Base-by-base conservation (phyloP, 176 grass and related monocot species). In the Eragrostis nindensis region DNA sequence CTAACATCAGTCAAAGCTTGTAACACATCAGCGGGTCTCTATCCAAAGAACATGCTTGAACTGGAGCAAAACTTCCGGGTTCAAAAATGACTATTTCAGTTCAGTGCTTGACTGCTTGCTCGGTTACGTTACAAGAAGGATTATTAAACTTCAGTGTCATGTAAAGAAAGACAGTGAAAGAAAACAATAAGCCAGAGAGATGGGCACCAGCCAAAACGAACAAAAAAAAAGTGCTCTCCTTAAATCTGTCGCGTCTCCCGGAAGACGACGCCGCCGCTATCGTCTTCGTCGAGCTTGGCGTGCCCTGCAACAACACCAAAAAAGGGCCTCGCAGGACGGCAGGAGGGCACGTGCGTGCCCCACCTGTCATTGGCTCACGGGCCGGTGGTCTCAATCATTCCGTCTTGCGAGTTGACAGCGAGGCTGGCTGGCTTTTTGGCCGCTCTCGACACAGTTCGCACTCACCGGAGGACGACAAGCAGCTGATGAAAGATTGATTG, bases 351-450 rank as follows among this genome's bases (percentile, higher is more conserved):
- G 12, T 62, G 39, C 1, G 16, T 0, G 25, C 61, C 39, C 40
- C 25, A 68, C 63, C 30, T 56, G 76, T 74, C 84, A 86, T 7
- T 73, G 26, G 29, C 15, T 70, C 85, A 70, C 67, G n/a, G 29
- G n/a, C n/a, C 47, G 47, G 52, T 2, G 8, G 41, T n/a, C 19
- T 18, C 54, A 87, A 87, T 87, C 36, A 71, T 44, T 80, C 30
- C 2, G 16, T 18, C 19, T 3, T 22, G 36, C 25, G 38, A 27
- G 74, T n/a, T 15, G 50, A 53, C 50, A 46, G 66, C 21, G 66
- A 69, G 42, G 40, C 11, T 53, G 49, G 3, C 3, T 14, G 11
- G n/a, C 2, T 25, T 15, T 18, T 24, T 70, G 41, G 42, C 68
- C 17, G 36, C 40, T 17, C 66, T 61, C 68, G 68, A 18, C 67